phyloP scores from a whole-genome alignment of 805 yeast genomes.

The Teunomyces panamensis region DNA sequence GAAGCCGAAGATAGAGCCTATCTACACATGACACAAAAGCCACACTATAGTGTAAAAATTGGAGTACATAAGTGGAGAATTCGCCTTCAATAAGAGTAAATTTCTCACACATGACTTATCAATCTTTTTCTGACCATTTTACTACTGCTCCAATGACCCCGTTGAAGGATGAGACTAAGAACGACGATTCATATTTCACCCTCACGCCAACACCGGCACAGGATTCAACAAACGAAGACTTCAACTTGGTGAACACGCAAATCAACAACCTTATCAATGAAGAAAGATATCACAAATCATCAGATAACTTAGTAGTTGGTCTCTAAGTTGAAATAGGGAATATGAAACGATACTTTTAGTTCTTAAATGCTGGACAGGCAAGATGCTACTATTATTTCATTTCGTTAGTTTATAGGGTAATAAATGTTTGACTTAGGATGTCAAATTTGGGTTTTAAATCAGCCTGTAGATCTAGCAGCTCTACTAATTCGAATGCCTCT shows the following conservation, averaged over 20 bases:
- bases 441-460: neutral
- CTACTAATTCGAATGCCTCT: conserved; percentile 5
- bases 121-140: conserved; percentile 12
- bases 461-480: neutral
- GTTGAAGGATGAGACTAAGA: conserved; percentile 6
- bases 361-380: neutral
- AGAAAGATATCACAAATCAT: conserved; percentile 23
- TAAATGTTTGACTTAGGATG: conserved; percentile 7
- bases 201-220: conserved; percentile 6
- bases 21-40: neutral
- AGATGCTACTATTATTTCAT: neutral
- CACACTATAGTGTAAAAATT: neutral
- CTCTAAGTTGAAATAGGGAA: neutral
- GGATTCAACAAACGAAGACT: conserved; percentile 5
- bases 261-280: conserved; percentile 15
- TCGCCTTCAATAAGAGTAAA: neutral
- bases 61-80: conserved; percentile 2
- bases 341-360: neutral
- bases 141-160: conserved; percentile 14
- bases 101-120: conserved; percentile 9
- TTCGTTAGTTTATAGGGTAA: conserved; percentile 2
- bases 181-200: conserved; percentile 7
- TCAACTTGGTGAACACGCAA: conserved; percentile 8
- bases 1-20: neutral
- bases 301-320: conserved; percentile 19